These are phyloP conservation scores for Phytopythium ostracodes DNA, from an alignment of 352 stramenopile species.

Conservation along the genomic window DNA sequence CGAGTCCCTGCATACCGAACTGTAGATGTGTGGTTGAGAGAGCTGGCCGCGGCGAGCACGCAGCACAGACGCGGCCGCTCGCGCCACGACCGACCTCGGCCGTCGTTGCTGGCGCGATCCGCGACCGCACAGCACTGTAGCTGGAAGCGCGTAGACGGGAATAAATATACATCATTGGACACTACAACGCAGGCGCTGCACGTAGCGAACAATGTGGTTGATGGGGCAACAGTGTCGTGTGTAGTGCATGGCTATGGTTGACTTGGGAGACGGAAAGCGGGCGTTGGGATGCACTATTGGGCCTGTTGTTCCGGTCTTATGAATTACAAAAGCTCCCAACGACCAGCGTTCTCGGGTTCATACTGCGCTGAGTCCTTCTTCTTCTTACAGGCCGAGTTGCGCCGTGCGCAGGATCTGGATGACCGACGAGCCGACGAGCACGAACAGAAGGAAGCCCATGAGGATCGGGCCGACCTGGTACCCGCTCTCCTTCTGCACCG, in stretches of 20 bases:
- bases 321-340: constrained; percentile 5
- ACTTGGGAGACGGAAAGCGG: too few species aligned
- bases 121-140: too few species aligned
- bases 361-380: constrained; percentile 2
- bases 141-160: neutral
- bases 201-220: too few species aligned
- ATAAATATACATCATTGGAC: neutral
- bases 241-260: too few species aligned
- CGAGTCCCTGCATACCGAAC: constrained; percentile 72
- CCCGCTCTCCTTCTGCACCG: constrained; percentile 48
- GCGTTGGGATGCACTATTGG: neutral
- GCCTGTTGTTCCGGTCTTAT: neutral
- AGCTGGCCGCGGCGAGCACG: neutral
- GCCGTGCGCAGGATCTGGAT: constrained; percentile 84
- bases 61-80: neutral
- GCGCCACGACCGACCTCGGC: neutral
- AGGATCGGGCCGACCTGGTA: constrained; percentile 77
- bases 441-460: constrained; percentile 85
- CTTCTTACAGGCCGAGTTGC: constrained; percentile 60
- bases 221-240: too few species aligned
- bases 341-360: neutral
- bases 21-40: constrained; percentile 40
- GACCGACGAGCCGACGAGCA: constrained; percentile 82
- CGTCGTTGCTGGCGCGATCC: neutral
- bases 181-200: neutral